Conservation (phyloP, 805 yeast genomes). For the Lipomyces anomalus region DNA sequence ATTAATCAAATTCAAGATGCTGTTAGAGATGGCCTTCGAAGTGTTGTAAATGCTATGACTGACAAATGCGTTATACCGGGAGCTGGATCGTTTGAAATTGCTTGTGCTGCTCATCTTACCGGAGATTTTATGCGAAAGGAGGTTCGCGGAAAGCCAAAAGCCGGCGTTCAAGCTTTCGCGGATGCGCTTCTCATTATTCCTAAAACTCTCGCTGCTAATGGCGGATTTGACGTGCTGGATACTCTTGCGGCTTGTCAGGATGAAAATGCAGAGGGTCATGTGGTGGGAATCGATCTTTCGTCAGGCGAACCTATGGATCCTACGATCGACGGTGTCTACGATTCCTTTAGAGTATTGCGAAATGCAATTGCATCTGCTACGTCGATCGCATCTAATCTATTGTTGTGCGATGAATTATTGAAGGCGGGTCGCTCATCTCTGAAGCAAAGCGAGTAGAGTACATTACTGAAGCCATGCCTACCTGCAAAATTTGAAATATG, state of each 20-base stretch:
- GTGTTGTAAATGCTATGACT: constrained; percentile 84
- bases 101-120: constrained; percentile 65
- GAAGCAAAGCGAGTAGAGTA: constrained; percentile 56
- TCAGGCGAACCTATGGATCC: constrained; percentile 97
- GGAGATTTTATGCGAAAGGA: constrained; percentile 49
- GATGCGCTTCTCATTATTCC: constrained; percentile 89
- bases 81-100: constrained; percentile 91
- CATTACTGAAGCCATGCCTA: not conserved
- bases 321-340: constrained; percentile 91
- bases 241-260: constrained; percentile 86
- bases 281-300: constrained; percentile 83
- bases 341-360: constrained; percentile 87
- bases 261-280: constrained; percentile 63
- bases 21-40: constrained; percentile 91
- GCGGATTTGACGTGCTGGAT: constrained; percentile 90
- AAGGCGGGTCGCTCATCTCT: constrained; percentile 95
- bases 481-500: constrained; percentile 4
- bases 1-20: constrained; percentile 94
- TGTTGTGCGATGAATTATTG: constrained; percentile 90
- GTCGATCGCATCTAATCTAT: constrained; percentile 86
- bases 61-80: constrained; percentile 90
- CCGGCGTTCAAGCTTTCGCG: constrained; percentile 89
- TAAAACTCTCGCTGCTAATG: constrained; percentile 83
- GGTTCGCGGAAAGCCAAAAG: constrained; percentile 76
- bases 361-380: constrained; percentile 89